These are phyloP conservation scores for Linum lewisii DNA, from an alignment of 345 rosid species.

Conservation along the genomic window DNA sequence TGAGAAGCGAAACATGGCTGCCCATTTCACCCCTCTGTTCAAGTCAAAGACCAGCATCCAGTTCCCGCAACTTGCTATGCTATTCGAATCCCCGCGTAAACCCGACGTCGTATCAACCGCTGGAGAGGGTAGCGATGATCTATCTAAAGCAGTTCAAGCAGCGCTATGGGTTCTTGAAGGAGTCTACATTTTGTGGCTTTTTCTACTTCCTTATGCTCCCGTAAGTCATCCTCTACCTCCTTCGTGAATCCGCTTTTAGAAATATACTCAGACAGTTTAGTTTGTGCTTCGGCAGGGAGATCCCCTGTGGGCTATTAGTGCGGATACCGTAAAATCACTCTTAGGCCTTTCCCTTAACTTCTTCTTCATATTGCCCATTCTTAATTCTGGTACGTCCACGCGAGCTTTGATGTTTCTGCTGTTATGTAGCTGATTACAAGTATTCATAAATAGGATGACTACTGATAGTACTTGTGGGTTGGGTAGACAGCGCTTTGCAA, in stretches of 20 bases:
- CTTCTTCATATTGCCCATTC: conserved; percentile 80
- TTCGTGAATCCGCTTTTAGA: neutral
- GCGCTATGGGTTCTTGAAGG: conserved; percentile 66
- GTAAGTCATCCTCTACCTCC: conserved; percentile 21
- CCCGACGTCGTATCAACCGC: conserved; percentile 17
- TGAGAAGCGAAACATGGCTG: conserved; percentile 17
- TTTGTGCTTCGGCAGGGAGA: conserved; percentile 48
- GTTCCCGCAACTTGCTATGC: conserved; percentile 14
- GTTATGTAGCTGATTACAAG: neutral
- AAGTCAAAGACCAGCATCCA: conserved; percentile 7
- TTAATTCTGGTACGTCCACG: conserved; percentile 47
- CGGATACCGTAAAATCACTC: conserved; percentile 61
- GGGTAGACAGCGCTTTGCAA: no score
- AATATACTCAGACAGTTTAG: neutral
- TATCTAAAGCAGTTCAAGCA: conserved; percentile 29
- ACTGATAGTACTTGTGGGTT: no score
- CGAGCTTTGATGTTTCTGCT: no score
- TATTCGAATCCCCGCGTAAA: conserved; percentile 48
- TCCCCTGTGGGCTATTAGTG: conserved; percentile 85
- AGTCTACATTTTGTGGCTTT: conserved; percentile 80
- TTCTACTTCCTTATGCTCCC: conserved; percentile 88
- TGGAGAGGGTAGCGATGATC: conserved; percentile 23
- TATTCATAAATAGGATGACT: neutral
- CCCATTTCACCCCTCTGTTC: neutral
- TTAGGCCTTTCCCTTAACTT: conserved; percentile 79